Evolutionary conservation across 352 stramenopile species (phyloP).

Genomic region (Globisporangium viniferum): DNA sequence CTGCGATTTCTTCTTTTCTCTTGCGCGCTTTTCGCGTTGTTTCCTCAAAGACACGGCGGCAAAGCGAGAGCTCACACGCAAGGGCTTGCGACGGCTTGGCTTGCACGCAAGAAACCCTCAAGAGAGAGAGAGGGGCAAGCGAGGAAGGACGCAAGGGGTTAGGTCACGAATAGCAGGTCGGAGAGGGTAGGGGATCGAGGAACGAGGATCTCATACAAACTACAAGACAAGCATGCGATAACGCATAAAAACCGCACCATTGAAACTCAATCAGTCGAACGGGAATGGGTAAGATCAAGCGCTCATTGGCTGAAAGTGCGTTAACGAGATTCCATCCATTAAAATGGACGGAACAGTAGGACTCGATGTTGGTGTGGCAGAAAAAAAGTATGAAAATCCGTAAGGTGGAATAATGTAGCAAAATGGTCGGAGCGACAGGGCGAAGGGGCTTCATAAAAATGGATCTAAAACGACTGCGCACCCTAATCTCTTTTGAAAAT

Average conservation of each 20-base stretch:
- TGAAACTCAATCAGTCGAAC: neutral
- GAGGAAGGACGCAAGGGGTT: neutral
- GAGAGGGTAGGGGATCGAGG: neutral
- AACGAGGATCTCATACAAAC: neutral
- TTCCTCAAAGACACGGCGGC: neutral
- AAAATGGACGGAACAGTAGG: constrained; percentile 2
- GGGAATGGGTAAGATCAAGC: neutral
- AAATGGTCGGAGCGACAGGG: constrained; percentile 20
- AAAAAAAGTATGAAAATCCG: no score
- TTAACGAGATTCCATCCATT: neutral
- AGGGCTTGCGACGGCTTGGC: neutral
- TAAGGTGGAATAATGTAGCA: neutral
- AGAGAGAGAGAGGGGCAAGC: neutral
- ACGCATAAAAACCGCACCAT: neutral
- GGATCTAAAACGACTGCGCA: constrained; percentile 18
- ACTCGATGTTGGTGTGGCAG: neutral
- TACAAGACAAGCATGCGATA: neutral
- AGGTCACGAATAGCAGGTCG: neutral
- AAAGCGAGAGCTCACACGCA: neutral
- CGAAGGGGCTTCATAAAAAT: constrained; percentile 47
- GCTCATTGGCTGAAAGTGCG: neutral
- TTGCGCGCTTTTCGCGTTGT: constrained; percentile 18
- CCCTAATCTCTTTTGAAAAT: neutral
- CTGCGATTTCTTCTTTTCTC: constrained; percentile 24
- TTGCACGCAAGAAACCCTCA: neutral